Conservation (phyloP, 768 basidiomycete genomes). For the Chalciporus sphaerocephalus region DNA sequence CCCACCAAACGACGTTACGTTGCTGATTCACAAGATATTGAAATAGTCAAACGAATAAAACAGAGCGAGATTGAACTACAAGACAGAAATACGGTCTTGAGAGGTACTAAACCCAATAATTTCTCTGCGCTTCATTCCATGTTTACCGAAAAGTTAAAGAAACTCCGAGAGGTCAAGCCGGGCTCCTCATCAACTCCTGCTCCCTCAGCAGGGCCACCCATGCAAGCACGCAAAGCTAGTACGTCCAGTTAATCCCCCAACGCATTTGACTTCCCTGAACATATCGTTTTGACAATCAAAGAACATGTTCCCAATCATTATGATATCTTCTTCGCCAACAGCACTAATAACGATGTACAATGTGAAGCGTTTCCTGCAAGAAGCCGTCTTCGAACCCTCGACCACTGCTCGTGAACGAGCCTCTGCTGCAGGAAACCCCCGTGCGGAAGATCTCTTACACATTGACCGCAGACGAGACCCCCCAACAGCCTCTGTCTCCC, state of each 20-base stretch:
- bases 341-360: slow-evolving; percentile 98
- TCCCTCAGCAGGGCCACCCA: slow-evolving; percentile 33
- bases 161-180: slow-evolving; percentile 62
- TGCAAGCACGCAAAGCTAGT: slow-evolving; percentile 70
- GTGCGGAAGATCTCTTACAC: slow-evolving; percentile 80
- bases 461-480: slow-evolving; percentile 79
- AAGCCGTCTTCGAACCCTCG: slow-evolving; percentile 74
- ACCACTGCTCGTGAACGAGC: slow-evolving; percentile 69
- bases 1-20: slow-evolving; percentile 74
- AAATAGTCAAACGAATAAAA: slow-evolving; percentile 80
- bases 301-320: slow-evolving; percentile 87
- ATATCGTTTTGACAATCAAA: slow-evolving; percentile 35
- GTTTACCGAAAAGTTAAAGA: slow-evolving; percentile 76
- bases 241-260: slow-evolving; percentile 23
- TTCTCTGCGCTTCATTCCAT: slow-evolving; percentile 65
- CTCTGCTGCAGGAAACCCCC: slow-evolving; percentile 63
- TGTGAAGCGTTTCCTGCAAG: slow-evolving; percentile 89
- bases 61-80: slow-evolving; percentile 72
- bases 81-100: slow-evolving; percentile 78
- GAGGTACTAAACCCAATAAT: slow-evolving; percentile 82
- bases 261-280: background rate
- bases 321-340: slow-evolving; percentile 92
- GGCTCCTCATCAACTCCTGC: slow-evolving; percentile 39
- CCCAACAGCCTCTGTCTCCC: slow-evolving; percentile 21
- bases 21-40: slow-evolving; percentile 70